Percentiles rank a stretch among this genome's conserved stretches.
phyloP scores from a whole-genome alignment of 805 yeast genomes.

The Starmerella vitae region DNA sequence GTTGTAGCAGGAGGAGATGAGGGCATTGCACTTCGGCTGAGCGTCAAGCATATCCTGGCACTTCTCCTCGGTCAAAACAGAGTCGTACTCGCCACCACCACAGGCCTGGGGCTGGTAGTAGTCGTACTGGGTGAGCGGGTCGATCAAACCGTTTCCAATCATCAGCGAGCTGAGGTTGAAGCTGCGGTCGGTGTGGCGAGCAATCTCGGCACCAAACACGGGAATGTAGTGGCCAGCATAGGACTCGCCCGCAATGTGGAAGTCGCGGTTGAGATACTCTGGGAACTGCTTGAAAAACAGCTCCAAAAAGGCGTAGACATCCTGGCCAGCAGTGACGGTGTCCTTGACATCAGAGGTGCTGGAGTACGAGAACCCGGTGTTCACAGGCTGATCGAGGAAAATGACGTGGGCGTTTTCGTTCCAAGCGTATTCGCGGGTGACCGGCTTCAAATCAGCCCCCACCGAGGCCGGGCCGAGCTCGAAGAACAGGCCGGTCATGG shows the following conservation, averaged over 20 bases:
- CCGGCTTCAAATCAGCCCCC: slow-evolving; percentile 45
- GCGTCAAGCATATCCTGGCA: slow-evolving; percentile 54
- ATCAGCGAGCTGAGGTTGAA: slow-evolving; percentile 62
- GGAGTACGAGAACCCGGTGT: slow-evolving; percentile 67
- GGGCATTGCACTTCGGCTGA: slow-evolving; percentile 58
- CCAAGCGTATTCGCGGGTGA: slow-evolving; percentile 68
- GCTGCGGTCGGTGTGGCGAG: slow-evolving; percentile 45
- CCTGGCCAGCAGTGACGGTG: slow-evolving; percentile 73
- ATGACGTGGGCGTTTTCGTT: slow-evolving; percentile 72
- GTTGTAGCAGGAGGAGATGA: slow-evolving; percentile 62
- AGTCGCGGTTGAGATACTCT: slow-evolving; percentile 39
- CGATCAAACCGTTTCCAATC: slow-evolving; percentile 87
- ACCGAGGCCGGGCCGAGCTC: slow-evolving; percentile 76
- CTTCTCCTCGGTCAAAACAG: slow-evolving; percentile 61
- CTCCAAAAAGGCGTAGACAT: slow-evolving; percentile 65
- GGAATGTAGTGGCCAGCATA: slow-evolving; percentile 90
- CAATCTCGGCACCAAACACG: slow-evolving; percentile 69
- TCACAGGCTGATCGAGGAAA: slow-evolving; percentile 79
- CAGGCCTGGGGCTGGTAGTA: slow-evolving; percentile 89
- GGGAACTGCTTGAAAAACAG: slow-evolving; percentile 66
- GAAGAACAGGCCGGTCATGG: slow-evolving; percentile 72
- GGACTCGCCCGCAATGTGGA: slow-evolving; percentile 84
- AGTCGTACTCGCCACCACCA: slow-evolving; percentile 74
- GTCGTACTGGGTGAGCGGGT: slow-evolving; percentile 64
- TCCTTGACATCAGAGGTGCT: slow-evolving; percentile 41